Base-by-base conservation (phyloP, 1,284 basidiomycete genomes). In the Apiotrichum brassicae region DNA sequence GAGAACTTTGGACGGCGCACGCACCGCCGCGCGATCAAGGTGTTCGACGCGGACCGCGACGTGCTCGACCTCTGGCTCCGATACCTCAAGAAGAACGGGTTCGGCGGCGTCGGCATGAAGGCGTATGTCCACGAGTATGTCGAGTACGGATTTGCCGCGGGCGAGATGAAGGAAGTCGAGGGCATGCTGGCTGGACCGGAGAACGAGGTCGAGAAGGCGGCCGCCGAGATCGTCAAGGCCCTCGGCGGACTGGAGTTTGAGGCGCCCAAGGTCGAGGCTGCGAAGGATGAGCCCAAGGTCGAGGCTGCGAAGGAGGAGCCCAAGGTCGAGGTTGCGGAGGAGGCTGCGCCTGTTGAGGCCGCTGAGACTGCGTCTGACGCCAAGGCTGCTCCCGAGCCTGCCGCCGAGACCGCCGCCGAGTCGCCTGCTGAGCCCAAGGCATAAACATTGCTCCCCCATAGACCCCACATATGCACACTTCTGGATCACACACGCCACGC, bases 1-100 rank as follows among this genome's bases (percentile, higher is more conserved):
- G 92, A 98, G 76, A 97, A 97, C 75, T 98, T 97, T 71, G 85
- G 91, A 73, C 76, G 89, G 26, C 79, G 78, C 63, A 85, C 86
- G 48, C 86, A 94, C 68, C 86, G 85, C 63, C 79, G 93, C 14
- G 80, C 80, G 20, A 83, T 98, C 75, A 93, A 93, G 74, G 85
- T 92, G 1, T 97, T 81, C 78, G 93, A 98, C 71, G 82, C 91
- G 11, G 80, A 92, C 62, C 77, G 81, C 2, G 81, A 84, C 56
- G 84, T 89, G 3, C 78, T 98, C 6, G 82, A 88, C 42, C 77
- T 83, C 48, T 94, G 86, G 87, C 75, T 92, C 45, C 77, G 80
- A 57, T 97, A 95, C 70, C 68, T 97, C 45, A 76, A 82, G 60
- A 77, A 78, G 54, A 85, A 97, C 71, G 79, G 81, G 26, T 75